These are phyloP conservation scores for Wallacemonas sp. DNA, from an alignment of 208 protist genomes.

Conservation along the genomic window DNA sequence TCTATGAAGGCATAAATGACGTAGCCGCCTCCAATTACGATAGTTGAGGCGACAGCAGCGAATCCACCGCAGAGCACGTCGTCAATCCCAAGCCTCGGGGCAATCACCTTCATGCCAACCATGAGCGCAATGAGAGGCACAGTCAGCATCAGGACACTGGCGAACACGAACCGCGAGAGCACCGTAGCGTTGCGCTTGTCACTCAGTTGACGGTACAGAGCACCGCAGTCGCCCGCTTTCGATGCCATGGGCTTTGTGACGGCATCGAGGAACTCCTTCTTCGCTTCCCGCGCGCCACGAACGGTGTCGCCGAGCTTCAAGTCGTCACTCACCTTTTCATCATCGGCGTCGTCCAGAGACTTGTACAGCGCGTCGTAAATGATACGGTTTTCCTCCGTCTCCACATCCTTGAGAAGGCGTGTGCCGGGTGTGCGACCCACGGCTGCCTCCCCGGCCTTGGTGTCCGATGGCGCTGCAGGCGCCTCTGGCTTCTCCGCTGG, in stretches of 20 bases:
- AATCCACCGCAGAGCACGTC: constrained; percentile 62
- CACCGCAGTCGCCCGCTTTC: constrained; percentile 49
- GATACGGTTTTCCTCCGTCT: constrained; percentile 61
- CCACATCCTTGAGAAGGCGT: constrained; percentile 57
- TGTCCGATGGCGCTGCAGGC: not conserved
- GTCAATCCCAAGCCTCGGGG: constrained; percentile 44
- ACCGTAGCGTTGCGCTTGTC: constrained; percentile 45
- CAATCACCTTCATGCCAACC: constrained; percentile 58
- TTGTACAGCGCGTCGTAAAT: constrained; percentile 69
- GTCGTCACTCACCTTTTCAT: constrained; percentile 24
- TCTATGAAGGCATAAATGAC: constrained; percentile 66
- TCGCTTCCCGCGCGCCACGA: constrained; percentile 31
- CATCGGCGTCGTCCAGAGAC: constrained; percentile 38
- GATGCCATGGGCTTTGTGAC: constrained; percentile 44
- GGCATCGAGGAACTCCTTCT: constrained; percentile 44
- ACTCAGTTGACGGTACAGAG: constrained; percentile 34
- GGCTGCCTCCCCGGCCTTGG: not conserved
- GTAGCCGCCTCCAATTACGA: constrained; percentile 59
- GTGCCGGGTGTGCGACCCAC: constrained; percentile 17
- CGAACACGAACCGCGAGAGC: constrained; percentile 45
- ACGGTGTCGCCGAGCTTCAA: constrained; percentile 46
- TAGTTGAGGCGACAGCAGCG: constrained; percentile 41
- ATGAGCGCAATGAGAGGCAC: constrained; percentile 64
- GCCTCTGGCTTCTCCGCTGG: not conserved
- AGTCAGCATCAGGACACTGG: constrained; percentile 67